Conservation (phyloP, 441 rosid genomes). For the Bocquillonia castaneifolia region DNA sequence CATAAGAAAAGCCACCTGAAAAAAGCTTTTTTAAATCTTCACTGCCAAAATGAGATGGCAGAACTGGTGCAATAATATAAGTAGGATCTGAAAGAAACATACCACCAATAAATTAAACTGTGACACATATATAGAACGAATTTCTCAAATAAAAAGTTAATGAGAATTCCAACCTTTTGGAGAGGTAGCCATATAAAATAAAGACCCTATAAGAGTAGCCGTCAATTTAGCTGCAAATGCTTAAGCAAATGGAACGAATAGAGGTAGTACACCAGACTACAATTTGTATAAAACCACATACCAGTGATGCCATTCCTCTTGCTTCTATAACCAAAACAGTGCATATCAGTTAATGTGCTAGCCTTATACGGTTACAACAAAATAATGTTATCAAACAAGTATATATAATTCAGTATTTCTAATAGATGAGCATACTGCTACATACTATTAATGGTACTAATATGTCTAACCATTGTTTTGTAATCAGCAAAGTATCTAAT, state of each 20-base stretch:
- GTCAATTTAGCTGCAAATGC: slow-evolving; percentile 87
- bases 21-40: slow-evolving; percentile 78
- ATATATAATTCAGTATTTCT: background rate
- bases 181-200: slow-evolving; percentile 79
- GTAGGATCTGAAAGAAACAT: slow-evolving; percentile 63
- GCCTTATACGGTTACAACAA: slow-evolving; percentile 41
- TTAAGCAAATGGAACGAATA: slow-evolving; percentile 91
- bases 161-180: slow-evolving; percentile 57
- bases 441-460: no score
- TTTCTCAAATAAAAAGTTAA: background rate
- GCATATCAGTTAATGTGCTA: slow-evolving; percentile 74
- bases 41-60: slow-evolving; percentile 56
- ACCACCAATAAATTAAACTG: background rate
- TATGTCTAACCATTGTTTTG: background rate
- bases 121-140: background rate
- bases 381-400: background rate
- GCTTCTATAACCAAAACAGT: slow-evolving; percentile 57
- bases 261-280: slow-evolving; percentile 83
- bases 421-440: background rate
- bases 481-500: background rate
- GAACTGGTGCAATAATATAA: slow-evolving; percentile 72
- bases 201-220: slow-evolving; percentile 83
- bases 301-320: slow-evolving; percentile 80
- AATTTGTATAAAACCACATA: slow-evolving; percentile 24
- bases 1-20: slow-evolving; percentile 62